Evolutionary conservation across 2,329 filamentous ascomycete species (phyloP), one percentile per base, ranked within the genome.

Genomic region (Alternaria panax): DNA sequence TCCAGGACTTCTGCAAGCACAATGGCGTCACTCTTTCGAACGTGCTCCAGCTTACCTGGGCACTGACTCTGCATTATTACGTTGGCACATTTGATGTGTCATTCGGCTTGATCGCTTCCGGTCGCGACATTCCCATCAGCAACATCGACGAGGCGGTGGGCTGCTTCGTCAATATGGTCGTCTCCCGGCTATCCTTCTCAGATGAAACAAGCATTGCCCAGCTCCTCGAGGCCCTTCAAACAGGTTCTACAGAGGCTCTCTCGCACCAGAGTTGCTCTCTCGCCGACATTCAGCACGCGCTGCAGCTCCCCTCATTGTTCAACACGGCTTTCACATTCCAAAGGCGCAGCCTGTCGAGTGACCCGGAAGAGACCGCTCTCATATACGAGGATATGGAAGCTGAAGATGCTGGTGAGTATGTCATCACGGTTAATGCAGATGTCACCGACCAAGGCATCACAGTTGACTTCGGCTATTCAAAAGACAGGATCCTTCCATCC

Each of bases 81-180:
- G 84, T 84, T 1, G 80, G 80, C 0, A 72, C 75, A 0, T 74
- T 76, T 3, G 81, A 84, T 40, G 79, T 86, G 0, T 83, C 81
- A 28, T 87, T 87, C 59, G 85, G 85, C 1, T 84, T 86, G 55
- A 79, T 86, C 0, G 71, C 84, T 4, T 84, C 83, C 0, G 85
- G 85, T 2, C 78, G 86, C 14, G 85, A 87, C 59, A 78, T 82
- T 4, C 80, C 83, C 1, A 75, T 87, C 1, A 72, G 78, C 2
- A 79, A 80, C 1, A 81, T 86, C 11, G 77, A 82, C 2, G 76
- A 81, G 3, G 80, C 84, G 2, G 79, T 84, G 11, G 85, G 86
- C 0, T 78, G 80, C 9, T 83, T 86, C 47, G 83, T 87, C 59
- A 86, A 85, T 54, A 85, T 86, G 80, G 78, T 87, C 3, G 81